Base-by-base conservation (phyloP, 129 eudicot genomes). In the Tanacetum coccineum region DNA sequence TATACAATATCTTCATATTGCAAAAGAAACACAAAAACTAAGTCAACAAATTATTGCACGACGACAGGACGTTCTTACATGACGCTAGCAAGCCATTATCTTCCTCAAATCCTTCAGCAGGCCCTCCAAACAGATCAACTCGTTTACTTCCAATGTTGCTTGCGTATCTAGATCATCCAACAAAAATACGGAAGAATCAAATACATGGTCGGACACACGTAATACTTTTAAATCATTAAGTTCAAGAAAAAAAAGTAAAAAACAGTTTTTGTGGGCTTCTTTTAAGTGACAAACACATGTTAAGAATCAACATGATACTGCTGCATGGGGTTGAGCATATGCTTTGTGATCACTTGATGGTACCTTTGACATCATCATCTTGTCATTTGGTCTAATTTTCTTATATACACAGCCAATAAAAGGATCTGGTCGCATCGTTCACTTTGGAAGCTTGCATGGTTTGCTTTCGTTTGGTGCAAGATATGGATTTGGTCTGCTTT, bases 101-200 rank as follows among this genome's bases (percentile, higher is more conserved):
- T 70, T 92, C 95, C 18, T 66, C 81, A 80, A 65, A 76, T 60
- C 80, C 85, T 69, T 92, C 95, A 59, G 78, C 76, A 2, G 91
- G 91, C 75, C 95, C 95, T 67, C 89, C 96, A 70, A 92, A 92
- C 58, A 92, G 89, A 80, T 92, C 96, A 70, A 80, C 96, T 67
- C 95, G 79, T 71, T 92, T 87, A 80, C 75, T 85, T 62, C 87
- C 93, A 70, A 87, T 83, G 82, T 61, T 87, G 84, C 75, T 85
- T 70, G 96, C 84, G 76, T 87, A 83, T 80, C 97, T 91, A 67
- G 47, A 80, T 50, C 49, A 75, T 60, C 72, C 42, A 73, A 46
- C 67, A 54, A 70, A 39, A 59, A 61, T 19, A 64, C 13, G 19
- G 21, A 61, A 71, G 26, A 52, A 65, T 66, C 48, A 58, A 71